Evolutionary conservation across 371 early-diverging fungal species (phyloP).

Genomic region (Chytridium lagenaria): DNA sequence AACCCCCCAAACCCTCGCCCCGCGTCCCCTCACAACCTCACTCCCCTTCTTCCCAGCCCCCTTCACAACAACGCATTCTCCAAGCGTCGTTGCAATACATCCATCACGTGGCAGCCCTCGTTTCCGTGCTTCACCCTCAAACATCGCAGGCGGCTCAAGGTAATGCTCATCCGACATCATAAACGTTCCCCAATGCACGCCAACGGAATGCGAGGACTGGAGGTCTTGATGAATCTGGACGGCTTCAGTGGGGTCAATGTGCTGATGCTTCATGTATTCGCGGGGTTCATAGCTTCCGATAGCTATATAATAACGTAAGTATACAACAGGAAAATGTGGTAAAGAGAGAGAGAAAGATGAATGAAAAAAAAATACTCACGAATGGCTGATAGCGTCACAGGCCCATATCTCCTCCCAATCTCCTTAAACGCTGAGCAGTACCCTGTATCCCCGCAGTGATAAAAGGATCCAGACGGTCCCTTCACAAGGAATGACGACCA

Average conservation of each 20-base stretch:
- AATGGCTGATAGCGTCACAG: slow-evolving; percentile 61
- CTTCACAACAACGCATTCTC: neutral
- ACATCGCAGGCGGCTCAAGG: slow-evolving; percentile 62
- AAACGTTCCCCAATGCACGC: slow-evolving; percentile 70
- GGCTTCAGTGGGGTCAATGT: slow-evolving; percentile 66
- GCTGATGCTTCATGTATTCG: slow-evolving; percentile 56
- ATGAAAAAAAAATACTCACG: slow-evolving; percentile 52
- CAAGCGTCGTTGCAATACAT: neutral
- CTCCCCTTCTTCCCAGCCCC: neutral
- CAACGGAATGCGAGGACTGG: slow-evolving; percentile 53
- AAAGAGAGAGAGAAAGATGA: too few relatives aligned
- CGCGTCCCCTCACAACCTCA: neutral
- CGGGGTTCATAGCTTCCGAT: slow-evolving; percentile 64
- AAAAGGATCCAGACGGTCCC: slow-evolving; percentile 50
- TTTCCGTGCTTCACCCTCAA: slow-evolving; percentile 24
- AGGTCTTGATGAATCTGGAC: slow-evolving; percentile 60
- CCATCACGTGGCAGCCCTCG: neutral
- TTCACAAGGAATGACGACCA: slow-evolving; percentile 68
- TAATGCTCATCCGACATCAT: slow-evolving; percentile 73
- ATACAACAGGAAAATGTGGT: too few relatives aligned
- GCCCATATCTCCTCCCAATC: slow-evolving; percentile 59
- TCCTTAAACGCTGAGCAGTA: slow-evolving; percentile 66
- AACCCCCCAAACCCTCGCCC: neutral
- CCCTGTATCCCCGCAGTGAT: slow-evolving; percentile 70
- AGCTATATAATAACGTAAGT: slow-evolving; percentile 25